phyloP scores from a whole-genome alignment of 768 basidiomycete species.

The Phanerochaete sordida region DNA sequence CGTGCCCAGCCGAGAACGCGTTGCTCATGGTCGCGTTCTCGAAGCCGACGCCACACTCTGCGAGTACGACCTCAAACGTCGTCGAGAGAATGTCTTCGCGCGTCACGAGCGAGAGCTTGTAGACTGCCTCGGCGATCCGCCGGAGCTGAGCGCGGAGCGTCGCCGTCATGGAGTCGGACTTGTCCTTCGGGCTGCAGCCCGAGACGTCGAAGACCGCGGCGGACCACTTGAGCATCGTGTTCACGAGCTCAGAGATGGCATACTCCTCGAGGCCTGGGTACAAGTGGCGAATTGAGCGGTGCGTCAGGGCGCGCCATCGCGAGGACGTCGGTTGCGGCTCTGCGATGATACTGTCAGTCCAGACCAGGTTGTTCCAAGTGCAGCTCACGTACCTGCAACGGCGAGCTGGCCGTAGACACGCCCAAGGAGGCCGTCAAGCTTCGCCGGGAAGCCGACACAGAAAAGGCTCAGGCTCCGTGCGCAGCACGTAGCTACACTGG shows the following conservation, averaged over 20 bases:
- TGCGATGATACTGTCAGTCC: slow-evolving; percentile 33
- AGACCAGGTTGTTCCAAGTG: background rate
- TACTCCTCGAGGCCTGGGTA: slow-evolving; percentile 66
- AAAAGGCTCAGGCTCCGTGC: slow-evolving; percentile 67
- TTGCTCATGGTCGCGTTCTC: slow-evolving; percentile 53
- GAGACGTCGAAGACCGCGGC: slow-evolving; percentile 64
- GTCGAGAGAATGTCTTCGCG: slow-evolving; percentile 78
- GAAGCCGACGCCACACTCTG: slow-evolving; percentile 50
- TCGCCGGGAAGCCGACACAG: slow-evolving; percentile 70
- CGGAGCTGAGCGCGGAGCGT: slow-evolving; percentile 54
- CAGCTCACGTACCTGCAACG: slow-evolving; percentile 13
- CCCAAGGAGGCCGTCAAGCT: slow-evolving; percentile 57
- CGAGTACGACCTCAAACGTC: slow-evolving; percentile 65
- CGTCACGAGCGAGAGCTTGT: slow-evolving; percentile 58
- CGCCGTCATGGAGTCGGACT: slow-evolving; percentile 11
- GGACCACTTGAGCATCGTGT: slow-evolving; percentile 71
- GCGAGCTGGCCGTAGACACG: slow-evolving; percentile 24
- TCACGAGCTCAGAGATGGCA: slow-evolving; percentile 67
- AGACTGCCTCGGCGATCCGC: slow-evolving; percentile 62
- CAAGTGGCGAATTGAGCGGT: slow-evolving; percentile 61
- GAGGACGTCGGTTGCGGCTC: slow-evolving; percentile 78
- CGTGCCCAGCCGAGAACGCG: slow-evolving; percentile 52
- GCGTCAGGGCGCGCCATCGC: slow-evolving; percentile 73
- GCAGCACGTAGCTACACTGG: slow-evolving; percentile 63
- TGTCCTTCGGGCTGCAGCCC: slow-evolving; percentile 41